These are phyloP conservation scores for Apiotrichum porosum DNA, from an alignment of 1,284 basidiomycete genomes.

Conservation along the genomic window DNA sequence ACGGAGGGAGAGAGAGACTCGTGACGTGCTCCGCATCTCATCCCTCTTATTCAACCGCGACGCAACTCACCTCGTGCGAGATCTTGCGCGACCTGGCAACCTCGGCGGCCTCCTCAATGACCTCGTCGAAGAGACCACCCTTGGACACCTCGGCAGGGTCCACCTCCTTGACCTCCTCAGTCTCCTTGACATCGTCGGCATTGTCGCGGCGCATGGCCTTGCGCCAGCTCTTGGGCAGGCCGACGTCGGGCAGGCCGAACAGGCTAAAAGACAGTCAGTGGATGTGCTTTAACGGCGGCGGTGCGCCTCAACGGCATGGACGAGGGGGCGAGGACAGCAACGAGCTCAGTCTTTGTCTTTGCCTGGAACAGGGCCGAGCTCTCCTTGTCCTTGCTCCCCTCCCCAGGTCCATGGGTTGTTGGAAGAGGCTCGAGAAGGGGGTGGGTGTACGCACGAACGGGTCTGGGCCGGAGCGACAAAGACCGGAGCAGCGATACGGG, in stretches of 20 bases:
- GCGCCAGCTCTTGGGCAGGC: constrained; percentile 11
- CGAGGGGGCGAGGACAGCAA: too few species aligned
- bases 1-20: neutral
- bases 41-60: too few species aligned
- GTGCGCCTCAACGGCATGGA: neutral
- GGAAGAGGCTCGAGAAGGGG: too few species aligned
- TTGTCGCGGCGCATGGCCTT: too few species aligned
- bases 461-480: neutral
- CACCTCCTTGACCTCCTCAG: neutral
- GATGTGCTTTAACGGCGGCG: too few species aligned
- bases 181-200: neutral
- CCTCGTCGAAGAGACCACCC: constrained; percentile 10
- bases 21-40: neutral
- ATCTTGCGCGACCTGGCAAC: neutral
- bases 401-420: too few species aligned
- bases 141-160: neutral
- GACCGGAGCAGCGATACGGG: neutral
- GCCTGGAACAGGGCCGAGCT: too few species aligned
- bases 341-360: too few species aligned
- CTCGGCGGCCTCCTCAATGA: too few species aligned
- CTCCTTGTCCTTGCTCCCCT: too few species aligned
- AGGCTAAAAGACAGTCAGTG: too few species aligned
- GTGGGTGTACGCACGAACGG: constrained; percentile 1
- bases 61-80: neutral
- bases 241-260: constrained; percentile 4